These are phyloP conservation scores for Avena insularis DNA, from an alignment of 176 grass and related monocot species.

Conservation along the genomic window DNA sequence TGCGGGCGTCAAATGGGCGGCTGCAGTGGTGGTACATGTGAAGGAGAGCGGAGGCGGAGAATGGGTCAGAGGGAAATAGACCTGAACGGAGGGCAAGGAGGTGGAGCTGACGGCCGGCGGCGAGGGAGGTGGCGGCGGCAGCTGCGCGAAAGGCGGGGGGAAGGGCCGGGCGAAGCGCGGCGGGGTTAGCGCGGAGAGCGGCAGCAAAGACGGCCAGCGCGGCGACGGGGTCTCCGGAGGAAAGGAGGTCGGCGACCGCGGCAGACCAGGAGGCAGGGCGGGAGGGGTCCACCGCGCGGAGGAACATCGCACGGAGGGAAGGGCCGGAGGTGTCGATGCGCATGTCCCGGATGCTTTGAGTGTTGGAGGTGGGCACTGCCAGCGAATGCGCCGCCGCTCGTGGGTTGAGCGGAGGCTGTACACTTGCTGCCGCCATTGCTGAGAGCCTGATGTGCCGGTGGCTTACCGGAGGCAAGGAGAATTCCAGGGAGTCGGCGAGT, in stretches of 20 bases:
- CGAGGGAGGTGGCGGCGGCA: slow-evolving; percentile 52
- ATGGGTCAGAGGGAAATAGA: slow-evolving; percentile 63
- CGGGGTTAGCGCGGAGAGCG: slow-evolving; percentile 46
- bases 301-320: slow-evolving; percentile 59
- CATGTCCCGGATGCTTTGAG: background rate
- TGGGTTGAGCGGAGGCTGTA: background rate
- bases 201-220: slow-evolving; percentile 60
- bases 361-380: background rate
- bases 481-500: too few species aligned
- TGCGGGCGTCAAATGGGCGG: slow-evolving; percentile 62
- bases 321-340: background rate
- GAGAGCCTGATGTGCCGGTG: too few species aligned
- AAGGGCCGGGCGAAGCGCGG: slow-evolving; percentile 56
- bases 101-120: slow-evolving; percentile 77
- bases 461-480: too few species aligned
- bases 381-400: background rate
- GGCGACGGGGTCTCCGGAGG: slow-evolving; percentile 49
- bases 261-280: slow-evolving; percentile 69
- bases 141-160: slow-evolving; percentile 67
- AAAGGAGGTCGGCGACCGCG: slow-evolving; percentile 71
- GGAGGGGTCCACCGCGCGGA: slow-evolving; percentile 58
- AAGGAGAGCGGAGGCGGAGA: slow-evolving; percentile 71
- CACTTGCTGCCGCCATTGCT: slow-evolving; percentile 17
- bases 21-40: slow-evolving; percentile 83
- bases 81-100: slow-evolving; percentile 65